Base-by-base conservation (phyloP, 2,329 filamentous ascomycete genomes). In the Claviceps pazoutovae region DNA sequence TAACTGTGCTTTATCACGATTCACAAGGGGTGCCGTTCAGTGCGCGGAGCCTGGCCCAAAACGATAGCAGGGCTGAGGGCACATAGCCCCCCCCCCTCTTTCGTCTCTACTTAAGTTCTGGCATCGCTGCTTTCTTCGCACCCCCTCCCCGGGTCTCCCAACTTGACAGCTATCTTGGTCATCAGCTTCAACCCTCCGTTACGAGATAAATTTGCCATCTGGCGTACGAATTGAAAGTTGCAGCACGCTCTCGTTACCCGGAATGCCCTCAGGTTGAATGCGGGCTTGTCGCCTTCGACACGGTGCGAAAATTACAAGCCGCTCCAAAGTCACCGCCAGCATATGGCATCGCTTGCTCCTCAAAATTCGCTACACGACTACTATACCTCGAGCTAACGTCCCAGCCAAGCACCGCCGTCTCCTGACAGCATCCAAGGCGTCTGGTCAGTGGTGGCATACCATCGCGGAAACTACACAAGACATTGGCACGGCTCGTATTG, bases 231-330 rank as follows among this genome's bases (percentile, higher is more conserved):
- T 48, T 39, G 34, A 48, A 30, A 30, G 36, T n/a, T 17, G 17
- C n/a, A 48, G 2, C 36, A 48, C 38, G 26, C 37, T 48, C 19
- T 39, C 11, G 36, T 38, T 16, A 38, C 36, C 36, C 34, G 46
- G 38, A 39, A 66, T 66, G 63, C 57, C 53, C 56, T 53, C 58
- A 39, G 54, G 56, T 53, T 66, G 62, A 65, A 58, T 61, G 41
- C 46, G 53, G 52, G 52, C 48, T 53, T 56, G 56, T 53, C 55
- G 54, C 50, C 49, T 56, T 54, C 56, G 62, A 55, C 55, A 56
- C 59, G 55, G 58, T 52, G 58, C 59, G 50, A 57, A 54, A 53
- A 43, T 59, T 56, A 50, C 53, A 51, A 54, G 56, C 55, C 52
- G 54, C 49, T 52, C 50, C 52, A 59, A 51, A 54, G 36, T 53